phyloP scores from a whole-genome alignment of 1,284 basidiomycete genomes.

The Sporisorium iseilematis-ciliati region DNA sequence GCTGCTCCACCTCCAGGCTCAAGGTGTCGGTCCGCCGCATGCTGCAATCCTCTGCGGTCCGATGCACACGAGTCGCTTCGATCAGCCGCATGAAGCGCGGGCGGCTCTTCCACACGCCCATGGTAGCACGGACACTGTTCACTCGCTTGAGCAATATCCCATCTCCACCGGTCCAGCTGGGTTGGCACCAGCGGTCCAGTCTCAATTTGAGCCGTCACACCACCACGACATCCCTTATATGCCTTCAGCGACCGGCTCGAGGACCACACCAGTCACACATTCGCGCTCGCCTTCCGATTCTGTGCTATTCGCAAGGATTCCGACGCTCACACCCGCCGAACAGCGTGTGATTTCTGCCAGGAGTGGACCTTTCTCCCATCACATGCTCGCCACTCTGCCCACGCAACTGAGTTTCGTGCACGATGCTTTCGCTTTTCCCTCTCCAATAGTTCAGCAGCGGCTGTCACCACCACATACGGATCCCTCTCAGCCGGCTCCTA shows the following conservation, averaged over 20 bases:
- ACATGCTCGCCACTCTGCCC: neutral
- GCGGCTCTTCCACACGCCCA: neutral
- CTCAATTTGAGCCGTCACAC: neutral
- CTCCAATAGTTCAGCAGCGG: neutral
- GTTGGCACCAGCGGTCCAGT: neutral
- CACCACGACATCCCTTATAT: neutral
- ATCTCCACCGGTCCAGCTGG: neutral
- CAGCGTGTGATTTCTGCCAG: slow-evolving; percentile 14
- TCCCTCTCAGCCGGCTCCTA: neutral
- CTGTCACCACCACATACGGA: neutral
- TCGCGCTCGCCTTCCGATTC: slow-evolving; percentile 16
- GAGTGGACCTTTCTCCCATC: neutral
- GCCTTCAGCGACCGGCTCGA: neutral
- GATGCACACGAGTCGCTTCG: neutral
- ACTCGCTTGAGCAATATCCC: neutral
- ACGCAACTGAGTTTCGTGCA: neutral
- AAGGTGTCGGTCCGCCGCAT: too few relatives aligned
- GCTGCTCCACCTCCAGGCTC: neutral
- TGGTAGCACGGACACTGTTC: neutral
- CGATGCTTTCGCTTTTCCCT: too few relatives aligned
- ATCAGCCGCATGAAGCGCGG: too few relatives aligned
- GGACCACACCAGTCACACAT: slow-evolving; percentile 1
- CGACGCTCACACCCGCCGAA: slow-evolving; percentile 14
- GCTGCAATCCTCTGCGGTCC: neutral
- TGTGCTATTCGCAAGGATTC: slow-evolving; percentile 10